Evolutionary conservation across 352 stramenopile genomes (phyloP).

Genomic region (Pythium periplocum): DNA sequence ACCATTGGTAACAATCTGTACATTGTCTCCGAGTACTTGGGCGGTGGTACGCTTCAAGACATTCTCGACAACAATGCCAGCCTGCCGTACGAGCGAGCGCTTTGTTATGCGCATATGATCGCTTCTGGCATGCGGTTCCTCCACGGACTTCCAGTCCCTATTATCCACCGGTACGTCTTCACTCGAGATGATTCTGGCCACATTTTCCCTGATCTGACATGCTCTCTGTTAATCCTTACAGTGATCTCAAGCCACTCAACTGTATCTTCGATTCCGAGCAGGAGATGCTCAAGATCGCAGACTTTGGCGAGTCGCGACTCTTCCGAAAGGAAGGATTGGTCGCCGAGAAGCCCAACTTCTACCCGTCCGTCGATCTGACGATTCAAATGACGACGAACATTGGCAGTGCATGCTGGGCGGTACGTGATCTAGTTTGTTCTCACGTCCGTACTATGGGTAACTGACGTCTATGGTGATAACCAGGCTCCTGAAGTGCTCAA

Average conservation of each 20-base stretch:
- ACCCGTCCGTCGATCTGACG: slow-evolving; percentile 52
- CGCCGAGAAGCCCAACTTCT: slow-evolving; percentile 45
- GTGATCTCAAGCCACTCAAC: slow-evolving; percentile 75
- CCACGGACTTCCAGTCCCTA: slow-evolving; percentile 61
- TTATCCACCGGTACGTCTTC: slow-evolving; percentile 55
- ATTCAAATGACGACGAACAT: slow-evolving; percentile 83
- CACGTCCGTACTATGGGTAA: neutral
- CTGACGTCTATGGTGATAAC: too few species aligned
- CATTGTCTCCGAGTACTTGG: slow-evolving; percentile 79
- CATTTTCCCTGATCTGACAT: too few species aligned
- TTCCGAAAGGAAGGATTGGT: slow-evolving; percentile 60
- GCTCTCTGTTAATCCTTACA: slow-evolving; percentile 8
- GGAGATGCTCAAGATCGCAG: slow-evolving; percentile 74
- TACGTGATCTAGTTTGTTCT: slow-evolving; percentile 7
- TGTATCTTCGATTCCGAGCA: slow-evolving; percentile 77
- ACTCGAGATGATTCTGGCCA: neutral
- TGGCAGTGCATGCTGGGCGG: slow-evolving; percentile 73
- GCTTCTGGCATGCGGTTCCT: slow-evolving; percentile 80
- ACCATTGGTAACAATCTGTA: slow-evolving; percentile 76
- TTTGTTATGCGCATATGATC: slow-evolving; percentile 77
- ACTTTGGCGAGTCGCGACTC: slow-evolving; percentile 73
- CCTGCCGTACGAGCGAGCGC: slow-evolving; percentile 55
- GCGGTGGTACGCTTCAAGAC: slow-evolving; percentile 76
- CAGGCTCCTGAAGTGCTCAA: slow-evolving; percentile 65
- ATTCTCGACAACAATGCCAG: slow-evolving; percentile 43